Evolutionary conservation across 768 basidiomycete species (phyloP).

Genomic region (Vararia minispora): DNA sequence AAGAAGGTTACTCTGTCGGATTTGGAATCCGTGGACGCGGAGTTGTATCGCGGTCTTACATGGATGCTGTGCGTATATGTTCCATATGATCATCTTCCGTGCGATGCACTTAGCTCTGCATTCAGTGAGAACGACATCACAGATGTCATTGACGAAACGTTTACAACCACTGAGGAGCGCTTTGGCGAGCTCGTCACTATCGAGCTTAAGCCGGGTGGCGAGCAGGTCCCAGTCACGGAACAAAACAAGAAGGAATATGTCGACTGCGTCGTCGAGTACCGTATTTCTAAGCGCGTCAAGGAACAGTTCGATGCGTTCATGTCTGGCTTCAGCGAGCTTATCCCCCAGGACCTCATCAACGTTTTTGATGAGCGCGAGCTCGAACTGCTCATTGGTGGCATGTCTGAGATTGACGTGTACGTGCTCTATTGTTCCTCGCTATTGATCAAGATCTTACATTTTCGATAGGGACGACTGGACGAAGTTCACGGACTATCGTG

Average conservation of each 20-base stretch:
- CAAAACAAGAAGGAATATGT: constrained; percentile 99
- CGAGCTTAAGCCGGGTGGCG: constrained; percentile 85
- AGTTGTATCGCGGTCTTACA: constrained; percentile 86
- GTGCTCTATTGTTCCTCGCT: constrained; percentile 22
- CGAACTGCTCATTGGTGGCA: constrained; percentile 94
- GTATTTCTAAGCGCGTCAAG: constrained; percentile 93
- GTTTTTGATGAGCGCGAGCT: constrained; percentile 98
- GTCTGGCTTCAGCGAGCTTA: constrained; percentile 99
- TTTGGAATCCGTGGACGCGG: constrained; percentile 93
- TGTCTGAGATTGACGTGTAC: constrained; percentile 99
- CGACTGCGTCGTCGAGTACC: constrained; percentile 88
- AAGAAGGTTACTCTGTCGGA: constrained; percentile 94
- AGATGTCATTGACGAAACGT: constrained; percentile 95
- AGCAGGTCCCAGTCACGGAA: constrained; percentile 79
- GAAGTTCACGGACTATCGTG: constrained; percentile 98
- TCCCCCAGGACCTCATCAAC: constrained; percentile 94
- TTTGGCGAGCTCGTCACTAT: constrained; percentile 98
- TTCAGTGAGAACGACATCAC: constrained; percentile 94
- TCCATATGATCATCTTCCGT: constrained; percentile 6
- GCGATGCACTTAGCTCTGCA: constrained; percentile 10
- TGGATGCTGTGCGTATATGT: constrained; percentile 86
- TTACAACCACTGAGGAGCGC: constrained; percentile 93
- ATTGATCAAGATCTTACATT: constrained; percentile 2
- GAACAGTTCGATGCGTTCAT: constrained; percentile 99
- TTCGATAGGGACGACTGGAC: constrained; percentile 86